phyloP scores from a whole-genome alignment of 2,329 filamentous ascomycete species.

The Beauveria sp. region DNA sequence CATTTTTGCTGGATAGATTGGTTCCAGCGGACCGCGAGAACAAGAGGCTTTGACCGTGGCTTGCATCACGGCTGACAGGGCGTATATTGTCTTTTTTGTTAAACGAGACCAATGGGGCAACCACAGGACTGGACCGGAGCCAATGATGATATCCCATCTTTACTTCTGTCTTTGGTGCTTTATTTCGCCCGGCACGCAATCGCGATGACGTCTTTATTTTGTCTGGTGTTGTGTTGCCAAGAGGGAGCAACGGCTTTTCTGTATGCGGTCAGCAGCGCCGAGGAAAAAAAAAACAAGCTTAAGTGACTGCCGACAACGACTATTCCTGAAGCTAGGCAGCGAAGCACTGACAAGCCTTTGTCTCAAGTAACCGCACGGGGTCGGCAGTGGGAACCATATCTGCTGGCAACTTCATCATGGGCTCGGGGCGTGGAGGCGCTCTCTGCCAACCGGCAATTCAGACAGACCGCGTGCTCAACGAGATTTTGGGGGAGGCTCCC shows the following conservation, averaged over 20 bases:
- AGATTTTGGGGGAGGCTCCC: neutral
- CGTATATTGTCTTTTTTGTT: neutral
- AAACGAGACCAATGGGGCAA: neutral
- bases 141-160: neutral
- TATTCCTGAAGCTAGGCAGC: neutral
- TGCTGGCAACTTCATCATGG: too few species aligned
- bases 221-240: neutral
- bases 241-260: too few species aligned
- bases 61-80: neutral
- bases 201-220: neutral
- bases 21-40: neutral
- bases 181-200: neutral
- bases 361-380: neutral
- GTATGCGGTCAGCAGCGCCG: neutral
- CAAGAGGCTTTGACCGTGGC: neutral
- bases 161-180: neutral
- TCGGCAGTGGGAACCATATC: too few species aligned
- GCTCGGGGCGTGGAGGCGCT: neutral
- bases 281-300: slow-evolving; percentile 3
- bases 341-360: neutral
- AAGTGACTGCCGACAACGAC: neutral
- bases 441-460: too few species aligned
- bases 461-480: too few species aligned
- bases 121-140: neutral
- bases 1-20: neutral